A percentile compares a stretch with the other conserved stretches of the same genome.
phyloP scores from a whole-genome alignment of 1,284 basidiomycete genomes.

The Trametes versicolor region DNA sequence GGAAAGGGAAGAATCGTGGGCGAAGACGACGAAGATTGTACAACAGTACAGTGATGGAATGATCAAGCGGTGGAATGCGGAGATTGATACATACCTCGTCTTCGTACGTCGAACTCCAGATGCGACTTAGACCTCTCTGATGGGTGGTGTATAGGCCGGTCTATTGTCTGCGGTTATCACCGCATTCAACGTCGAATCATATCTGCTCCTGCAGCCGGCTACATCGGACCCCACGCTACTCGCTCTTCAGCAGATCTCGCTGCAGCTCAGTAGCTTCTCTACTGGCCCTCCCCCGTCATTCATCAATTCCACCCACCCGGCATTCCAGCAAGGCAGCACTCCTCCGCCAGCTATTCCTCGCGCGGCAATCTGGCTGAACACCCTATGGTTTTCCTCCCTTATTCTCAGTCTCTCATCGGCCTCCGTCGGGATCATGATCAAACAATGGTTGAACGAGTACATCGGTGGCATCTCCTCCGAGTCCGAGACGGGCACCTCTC shows the following conservation, averaged over 20 bases:
- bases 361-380: conserved; percentile 22
- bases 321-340: background rate
- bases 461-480: conserved; percentile 7
- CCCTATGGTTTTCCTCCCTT: conserved; percentile 30
- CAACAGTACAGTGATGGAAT: conserved; percentile 18
- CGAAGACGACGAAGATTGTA: conserved; percentile 3
- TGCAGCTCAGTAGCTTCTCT: conserved; percentile 21
- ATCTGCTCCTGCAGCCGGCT: conserved; percentile 16
- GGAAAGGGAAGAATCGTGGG: conserved; percentile 17
- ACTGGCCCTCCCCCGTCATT: conserved; percentile 11
- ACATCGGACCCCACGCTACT: conserved; percentile 8
- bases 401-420: conserved; percentile 29
- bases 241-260: no score
- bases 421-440: conserved; percentile 27
- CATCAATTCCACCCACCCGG: conserved; percentile 20
- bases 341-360: background rate
- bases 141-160: conserved; percentile 12
- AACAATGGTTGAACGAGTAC: conserved; percentile 33
- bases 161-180: conserved; percentile 26
- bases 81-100: conserved; percentile 26
- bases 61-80: conserved; percentile 20
- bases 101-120: conserved; percentile 11
- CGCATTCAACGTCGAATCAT: conserved; percentile 23
- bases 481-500: conserved; percentile 9
- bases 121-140: background rate